Conservation (phyloP, 2,329 filamentous ascomycete species). For the Fusarium hainanense region DNA sequence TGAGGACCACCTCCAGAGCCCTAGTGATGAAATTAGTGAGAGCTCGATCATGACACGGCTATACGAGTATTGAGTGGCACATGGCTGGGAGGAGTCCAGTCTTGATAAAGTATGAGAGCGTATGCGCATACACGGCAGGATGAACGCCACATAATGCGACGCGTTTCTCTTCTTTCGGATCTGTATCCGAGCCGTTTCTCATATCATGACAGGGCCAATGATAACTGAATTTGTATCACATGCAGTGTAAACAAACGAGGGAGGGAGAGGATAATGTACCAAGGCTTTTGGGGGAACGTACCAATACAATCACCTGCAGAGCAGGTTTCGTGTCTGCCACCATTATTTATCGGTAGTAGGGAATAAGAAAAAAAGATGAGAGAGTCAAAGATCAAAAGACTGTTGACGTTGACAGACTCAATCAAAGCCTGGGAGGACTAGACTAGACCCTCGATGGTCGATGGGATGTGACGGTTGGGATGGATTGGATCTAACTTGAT, state of each 20-base stretch:
- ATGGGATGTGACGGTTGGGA: slow-evolving; percentile 10
- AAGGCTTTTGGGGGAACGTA: slow-evolving; percentile 57
- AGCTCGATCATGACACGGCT: background rate
- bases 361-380: background rate
- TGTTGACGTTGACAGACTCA: slow-evolving; percentile 21
- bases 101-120: background rate
- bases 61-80: slow-evolving; percentile 4
- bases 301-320: slow-evolving; percentile 80
- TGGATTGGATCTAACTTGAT: slow-evolving; percentile 14
- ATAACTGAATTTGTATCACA: slow-evolving; percentile 4
- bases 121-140: background rate
- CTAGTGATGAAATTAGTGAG: slow-evolving; percentile 57
- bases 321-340: slow-evolving; percentile 57
- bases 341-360: slow-evolving; percentile 20
- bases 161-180: slow-evolving; percentile 3
- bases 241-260: slow-evolving; percentile 23
- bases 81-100: slow-evolving; percentile 8
- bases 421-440: background rate
- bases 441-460: slow-evolving; percentile 6
- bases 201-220: background rate
- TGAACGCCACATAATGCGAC: slow-evolving; percentile 22
- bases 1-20: slow-evolving; percentile 89
- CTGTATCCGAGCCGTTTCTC: slow-evolving; percentile 13
- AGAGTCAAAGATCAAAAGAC: slow-evolving; percentile 4
- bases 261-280: background rate